Evolutionary conservation across 495 filamentous ascomycete species (phyloP), one percentile per base, ranked within the genome.

Genomic region (Penicillium diatomitis): DNA sequence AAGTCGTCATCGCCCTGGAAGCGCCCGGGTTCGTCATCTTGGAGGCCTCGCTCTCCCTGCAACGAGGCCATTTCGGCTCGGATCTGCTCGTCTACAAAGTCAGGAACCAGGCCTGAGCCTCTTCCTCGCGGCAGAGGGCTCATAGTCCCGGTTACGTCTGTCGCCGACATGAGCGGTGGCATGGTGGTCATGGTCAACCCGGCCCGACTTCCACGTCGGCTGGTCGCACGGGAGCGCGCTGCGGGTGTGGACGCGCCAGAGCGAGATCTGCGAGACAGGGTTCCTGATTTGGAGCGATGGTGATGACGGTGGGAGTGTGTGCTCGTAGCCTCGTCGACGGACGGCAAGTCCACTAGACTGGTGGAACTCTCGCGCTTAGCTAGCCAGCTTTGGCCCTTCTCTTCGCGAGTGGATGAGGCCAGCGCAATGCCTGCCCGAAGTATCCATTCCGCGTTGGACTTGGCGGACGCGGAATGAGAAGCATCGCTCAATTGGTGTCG

Each of bases 371-470:
- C 80, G 46, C 85, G 78, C 49, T 85, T 83, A 4, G 76, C 74
- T 3, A 92, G 77, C 87, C 87, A 92, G 38, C 78, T 73, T 61
- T 89, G 85, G 8, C 87, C 87, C 61, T 89, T 90, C 56, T 79
- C 80, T 53, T 90, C 86, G 49, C 86, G 74, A 2, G 84, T 73
- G 40, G 82, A 81, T 4, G 78, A 76, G n/a, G 83, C 79, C 8
- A 90, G 79, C 27, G 82, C 64, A 7, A 85, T 82, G 2, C 85
- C 87, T 3, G 85, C 79, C 42, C 84, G 82, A 11, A 86, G 74
- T 50, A 92, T 74, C 85, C 86, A 90, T 68, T 88, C 84, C 20
- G 75, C 74, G 47, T 85, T 78, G 34, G 58, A 62, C 51, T 68
- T 58, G 49, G 51, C 27, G 12, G 40, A 51, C 49, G 47, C 32